A percentile compares a stretch with the other conserved stretches of the same genome.
These are phyloP conservation scores for Circinella umbellata DNA, from an alignment of 371 early-diverging fungal genomes.

Conservation along the genomic window DNA sequence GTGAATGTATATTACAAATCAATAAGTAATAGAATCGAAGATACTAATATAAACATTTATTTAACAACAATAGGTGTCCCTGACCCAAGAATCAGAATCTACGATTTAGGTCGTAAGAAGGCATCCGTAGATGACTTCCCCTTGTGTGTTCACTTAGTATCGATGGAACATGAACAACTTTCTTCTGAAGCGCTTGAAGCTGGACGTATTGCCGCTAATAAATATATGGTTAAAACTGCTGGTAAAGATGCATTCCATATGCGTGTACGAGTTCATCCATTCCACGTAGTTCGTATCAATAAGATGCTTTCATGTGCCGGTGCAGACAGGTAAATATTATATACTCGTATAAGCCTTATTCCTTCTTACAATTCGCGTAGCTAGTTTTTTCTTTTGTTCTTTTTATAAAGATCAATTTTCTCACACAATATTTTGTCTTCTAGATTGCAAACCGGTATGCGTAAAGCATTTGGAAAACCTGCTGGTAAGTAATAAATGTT, in stretches of 20 bases:
- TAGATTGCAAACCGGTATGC: constrained; percentile 99
- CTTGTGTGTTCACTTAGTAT: constrained; percentile 94
- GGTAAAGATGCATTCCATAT: constrained; percentile 99
- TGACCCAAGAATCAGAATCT: constrained; percentile 98
- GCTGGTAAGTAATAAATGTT: constrained; percentile 33
- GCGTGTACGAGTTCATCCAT: constrained; percentile 99
- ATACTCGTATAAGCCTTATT: not conserved
- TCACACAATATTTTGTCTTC: not conserved
- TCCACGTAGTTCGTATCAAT: constrained; percentile 99
- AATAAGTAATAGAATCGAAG: not conserved
- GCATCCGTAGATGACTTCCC: constrained; percentile 99
- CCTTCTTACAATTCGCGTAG: too few species aligned
- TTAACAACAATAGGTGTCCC: constrained; percentile 88
- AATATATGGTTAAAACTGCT: constrained; percentile 98
- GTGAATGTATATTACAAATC: too few species aligned
- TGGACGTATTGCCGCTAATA: constrained; percentile 99
- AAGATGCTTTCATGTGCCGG: constrained; percentile 99
- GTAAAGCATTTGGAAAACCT: constrained; percentile 99
- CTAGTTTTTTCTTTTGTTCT: not conserved
- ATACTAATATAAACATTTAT: not conserved
- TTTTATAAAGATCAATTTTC: not conserved
- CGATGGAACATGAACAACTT: constrained; percentile 99
- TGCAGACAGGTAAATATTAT: constrained; percentile 78
- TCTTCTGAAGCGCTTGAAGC: constrained; percentile 99
- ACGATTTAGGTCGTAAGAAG: constrained; percentile 99